phyloP scores from a whole-genome alignment of 306 rosid genomes.

The Astragalus glycyphyllos region DNA sequence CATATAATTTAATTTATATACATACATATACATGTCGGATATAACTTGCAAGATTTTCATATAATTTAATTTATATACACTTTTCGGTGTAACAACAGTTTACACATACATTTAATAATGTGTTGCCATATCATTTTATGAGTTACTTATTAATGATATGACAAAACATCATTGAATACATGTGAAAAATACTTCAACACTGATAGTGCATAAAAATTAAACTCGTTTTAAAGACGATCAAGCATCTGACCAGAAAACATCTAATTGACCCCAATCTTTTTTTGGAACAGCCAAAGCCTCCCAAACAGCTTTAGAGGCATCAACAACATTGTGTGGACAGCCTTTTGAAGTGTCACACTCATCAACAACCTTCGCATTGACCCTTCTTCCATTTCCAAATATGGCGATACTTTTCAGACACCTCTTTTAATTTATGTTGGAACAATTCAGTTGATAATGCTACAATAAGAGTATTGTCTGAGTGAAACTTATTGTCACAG shows the following conservation, averaged over 20 bases:
- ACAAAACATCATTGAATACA: too few species aligned
- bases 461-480: slow-evolving; percentile 42
- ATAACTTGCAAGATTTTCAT: too few species aligned
- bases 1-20: too few species aligned
- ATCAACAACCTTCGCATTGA: slow-evolving; percentile 63
- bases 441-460: slow-evolving; percentile 65
- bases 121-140: too few species aligned
- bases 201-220: too few species aligned
- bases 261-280: slow-evolving; percentile 31
- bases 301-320: slow-evolving; percentile 60
- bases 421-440: slow-evolving; percentile 35
- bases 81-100: too few species aligned
- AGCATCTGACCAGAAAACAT: slow-evolving; percentile 43
- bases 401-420: slow-evolving; percentile 51
- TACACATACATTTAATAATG: too few species aligned
- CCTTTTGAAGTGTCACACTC: slow-evolving; percentile 69
- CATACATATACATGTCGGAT: too few species aligned
- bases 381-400: slow-evolving; percentile 54
- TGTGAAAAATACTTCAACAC: too few species aligned
- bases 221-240: not conserved
- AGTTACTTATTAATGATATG: too few species aligned
- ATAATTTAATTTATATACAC: too few species aligned
- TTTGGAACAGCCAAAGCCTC: slow-evolving; percentile 48
- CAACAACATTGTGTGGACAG: slow-evolving; percentile 47
- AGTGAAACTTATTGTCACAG: slow-evolving; percentile 50